Evolutionary conservation across 768 basidiomycete species (phyloP), one percentile per base, ranked within the genome.

Genomic region (Lanmaoa rubissima): DNA sequence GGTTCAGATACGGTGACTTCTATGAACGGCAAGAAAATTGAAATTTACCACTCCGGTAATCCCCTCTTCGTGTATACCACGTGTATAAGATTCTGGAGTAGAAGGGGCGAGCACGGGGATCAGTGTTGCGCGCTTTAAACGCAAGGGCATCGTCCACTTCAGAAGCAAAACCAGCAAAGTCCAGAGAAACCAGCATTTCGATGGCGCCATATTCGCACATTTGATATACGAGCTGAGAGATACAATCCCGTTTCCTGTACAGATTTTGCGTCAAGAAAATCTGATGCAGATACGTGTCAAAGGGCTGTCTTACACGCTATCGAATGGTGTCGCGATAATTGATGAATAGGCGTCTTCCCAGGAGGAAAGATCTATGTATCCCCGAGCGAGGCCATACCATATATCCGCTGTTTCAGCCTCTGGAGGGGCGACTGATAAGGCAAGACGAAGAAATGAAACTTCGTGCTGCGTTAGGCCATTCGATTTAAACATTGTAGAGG

Each of bases 71-170:
- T 63, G 88, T 82, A 70, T 94, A 88, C 94, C 94, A 98, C 46
- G 92, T 87, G 73, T 97, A 96, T n/a, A 98, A 74, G 52, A 98
- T 92, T 65, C 85, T 83, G 36, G 93, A 87, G 76, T 96, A 98
- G 67, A 85, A 87, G 0, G 95, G 95, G 38, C 80, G 82, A 39
- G 86, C 75, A 43, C 91, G 83, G 48, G 96, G 94, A 74, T 99
- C 92, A 17, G 88, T 87, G 70, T 98, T 96, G 58, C 95, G 84
- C 8, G 94, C 91, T 71, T 98, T 96, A 78, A 95, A 98, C 19
- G 89, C 82, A 41, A 99, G 77, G 16, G 88, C 85, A 42, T 83
- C 85, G 75, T 97, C 94, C 19, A 98, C 90, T 67, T 96, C 93
- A 51, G 87, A 85, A 42, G 86, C 82, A 58, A 95, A 79, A 0